These are phyloP conservation scores for Medicago ruthenica DNA, from an alignment of 306 rosid genomes.

Conservation along the genomic window DNA sequence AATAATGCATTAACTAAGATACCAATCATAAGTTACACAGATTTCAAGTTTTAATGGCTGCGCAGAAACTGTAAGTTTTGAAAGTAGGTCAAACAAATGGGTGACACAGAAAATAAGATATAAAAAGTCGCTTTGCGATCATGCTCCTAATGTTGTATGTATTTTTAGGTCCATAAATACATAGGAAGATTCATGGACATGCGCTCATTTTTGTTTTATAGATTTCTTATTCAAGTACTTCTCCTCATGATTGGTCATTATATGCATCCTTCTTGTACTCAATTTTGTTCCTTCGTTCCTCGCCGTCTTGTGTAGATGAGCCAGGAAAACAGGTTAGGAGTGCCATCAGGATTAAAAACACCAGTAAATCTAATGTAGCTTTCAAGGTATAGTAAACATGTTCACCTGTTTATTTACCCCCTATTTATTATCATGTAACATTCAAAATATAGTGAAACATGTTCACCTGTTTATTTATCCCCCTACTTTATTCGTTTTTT, in stretches of 20 bases:
- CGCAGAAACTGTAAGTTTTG: conserved; percentile 6
- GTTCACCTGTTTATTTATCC: neutral
- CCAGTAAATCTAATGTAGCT: conserved; percentile 89
- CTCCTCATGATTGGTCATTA: conserved; percentile 14
- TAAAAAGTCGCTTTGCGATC: conserved; percentile 16
- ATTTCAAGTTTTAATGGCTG: conserved; percentile 11
- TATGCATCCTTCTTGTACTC: conserved; percentile 20
- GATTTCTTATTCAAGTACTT: neutral
- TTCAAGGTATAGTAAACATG: conserved; percentile 72
- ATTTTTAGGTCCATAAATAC: neutral
- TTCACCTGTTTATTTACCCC: conserved; percentile 6
- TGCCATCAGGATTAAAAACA: conserved; percentile 90
- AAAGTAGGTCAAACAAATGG: neutral
- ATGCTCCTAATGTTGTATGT: neutral
- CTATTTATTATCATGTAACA: neutral
- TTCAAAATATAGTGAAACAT: neutral
- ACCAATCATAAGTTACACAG: conserved; percentile 20
- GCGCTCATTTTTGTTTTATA: conserved; percentile 11
- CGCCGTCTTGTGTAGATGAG: conserved; percentile 66
- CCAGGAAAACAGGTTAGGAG: conserved; percentile 97
- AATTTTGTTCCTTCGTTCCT: conserved; percentile 4
- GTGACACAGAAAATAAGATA: conserved; percentile 4
- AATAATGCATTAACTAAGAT: too few species aligned
- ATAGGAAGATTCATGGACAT: neutral
- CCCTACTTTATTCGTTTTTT: neutral